Evolutionary conservation across 1,139 yeast species (phyloP), one percentile per base, ranked within the genome.

Genomic region (Scheffersomyces segobiensis): DNA sequence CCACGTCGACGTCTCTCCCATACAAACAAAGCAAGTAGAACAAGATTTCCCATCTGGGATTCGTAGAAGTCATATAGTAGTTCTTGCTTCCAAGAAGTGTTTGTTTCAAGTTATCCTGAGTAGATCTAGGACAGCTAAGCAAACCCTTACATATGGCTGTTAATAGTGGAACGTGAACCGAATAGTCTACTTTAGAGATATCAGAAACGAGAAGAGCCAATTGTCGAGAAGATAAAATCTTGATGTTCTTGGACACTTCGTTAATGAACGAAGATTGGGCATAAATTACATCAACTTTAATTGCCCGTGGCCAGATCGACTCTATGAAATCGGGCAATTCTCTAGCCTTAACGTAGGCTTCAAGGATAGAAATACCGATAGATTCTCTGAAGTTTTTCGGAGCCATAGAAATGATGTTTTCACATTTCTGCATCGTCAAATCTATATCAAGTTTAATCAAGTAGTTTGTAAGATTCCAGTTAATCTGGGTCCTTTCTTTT

Each of bases 331-430:
- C 70, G 10, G 72, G 72, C 52, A 86, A 74, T 56, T 88, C 92
- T 75, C 96, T 83, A 6, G 88, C 88, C 63, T 77, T 82, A 5
- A 80, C 75, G 65, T 80, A 83, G 12, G 88, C 82, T 10, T 75
- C 71, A 3, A 86, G 71, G 18, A 87, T 62, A 26, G 76, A 73
- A 2, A 69, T 65, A 54, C 82, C 80, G n/a, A 84, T 66, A 0
- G 59, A 57, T 21, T 48, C 50, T n/a, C 21, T 19, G 17, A 26
- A 19, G 14, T 60, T 58, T 10, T 55, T 48, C 18, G 53, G 55
- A 20, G 74, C 65, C 19, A 63, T 53, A 3, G 65, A 63, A n/a
- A 74, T 60, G 4, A 75, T 65, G 1, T 63, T 64, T 53, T 76
- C 63, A 26, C 85, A 67, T 51, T 70, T 69, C 17, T 74, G 73